Percentiles rank a stretch among this genome's conserved stretches.
Conservation (phyloP, 768 basidiomycete species). For the Arthromyces matolae region DNA sequence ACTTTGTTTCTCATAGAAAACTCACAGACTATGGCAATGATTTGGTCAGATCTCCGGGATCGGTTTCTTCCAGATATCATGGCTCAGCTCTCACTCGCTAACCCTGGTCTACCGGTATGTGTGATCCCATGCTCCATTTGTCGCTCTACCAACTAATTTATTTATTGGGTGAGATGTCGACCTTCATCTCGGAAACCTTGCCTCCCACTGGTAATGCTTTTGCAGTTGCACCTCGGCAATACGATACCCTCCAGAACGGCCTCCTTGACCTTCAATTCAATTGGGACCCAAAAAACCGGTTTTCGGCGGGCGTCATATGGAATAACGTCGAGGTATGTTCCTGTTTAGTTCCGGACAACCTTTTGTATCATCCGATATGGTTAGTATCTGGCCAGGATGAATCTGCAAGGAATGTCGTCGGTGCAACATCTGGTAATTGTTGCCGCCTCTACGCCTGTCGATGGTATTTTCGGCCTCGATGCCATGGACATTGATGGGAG, state of each 20-base stretch:
- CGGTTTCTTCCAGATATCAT: conserved; percentile 42
- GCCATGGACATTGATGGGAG: conserved; percentile 25
- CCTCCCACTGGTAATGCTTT: conserved; percentile 31
- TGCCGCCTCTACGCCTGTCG: conserved; percentile 44
- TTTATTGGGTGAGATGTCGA: conserved; percentile 31
- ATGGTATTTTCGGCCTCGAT: conserved; percentile 25
- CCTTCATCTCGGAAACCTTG: conserved; percentile 45
- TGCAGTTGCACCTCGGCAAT: conserved; percentile 35
- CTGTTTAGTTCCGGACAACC: background rate
- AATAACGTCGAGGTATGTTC: conserved; percentile 42
- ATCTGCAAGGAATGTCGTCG: conserved; percentile 27
- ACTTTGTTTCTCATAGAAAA: conserved; percentile 56
- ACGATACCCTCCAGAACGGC: conserved; percentile 34
- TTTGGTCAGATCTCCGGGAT: conserved; percentile 49
- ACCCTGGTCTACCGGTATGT: conserved; percentile 26
- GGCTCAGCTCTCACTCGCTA: conserved; percentile 35
- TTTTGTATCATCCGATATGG: conserved; percentile 3
- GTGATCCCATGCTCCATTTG: background rate
- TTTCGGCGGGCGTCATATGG: conserved; percentile 41
- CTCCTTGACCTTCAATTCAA: conserved; percentile 42
- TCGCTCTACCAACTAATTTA: background rate
- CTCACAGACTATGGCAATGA: conserved; percentile 38
- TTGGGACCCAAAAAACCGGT: conserved; percentile 37
- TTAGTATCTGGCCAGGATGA: conserved; percentile 33
- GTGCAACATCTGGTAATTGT: conserved; percentile 52